A percentile compares a stretch with the other conserved stretches of the same genome.
These are phyloP conservation scores for Naematelia encephala DNA, from an alignment of 768 basidiomycete species.

Conservation along the genomic window DNA sequence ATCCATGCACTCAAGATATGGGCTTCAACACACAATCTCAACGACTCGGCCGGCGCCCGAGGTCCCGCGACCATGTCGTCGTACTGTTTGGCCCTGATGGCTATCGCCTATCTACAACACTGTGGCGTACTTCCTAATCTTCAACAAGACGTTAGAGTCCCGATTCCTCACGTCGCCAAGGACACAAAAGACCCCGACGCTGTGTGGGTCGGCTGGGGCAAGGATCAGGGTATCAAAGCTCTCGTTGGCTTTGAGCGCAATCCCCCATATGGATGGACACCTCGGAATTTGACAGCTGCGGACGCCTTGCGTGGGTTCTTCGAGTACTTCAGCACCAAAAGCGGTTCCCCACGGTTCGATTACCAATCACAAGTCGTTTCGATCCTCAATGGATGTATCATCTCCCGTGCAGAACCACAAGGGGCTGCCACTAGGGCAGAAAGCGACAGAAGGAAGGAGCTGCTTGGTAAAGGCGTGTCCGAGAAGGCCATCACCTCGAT, in stretches of 20 bases:
- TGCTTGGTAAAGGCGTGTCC: background rate
- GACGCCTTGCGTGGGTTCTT: constrained; percentile 47
- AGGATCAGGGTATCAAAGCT: constrained; percentile 33
- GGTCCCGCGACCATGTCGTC: constrained; percentile 45
- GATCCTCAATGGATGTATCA: constrained; percentile 30
- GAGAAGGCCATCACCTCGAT: constrained; percentile 1
- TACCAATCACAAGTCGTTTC: constrained; percentile 24
- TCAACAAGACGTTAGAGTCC: constrained; percentile 30
- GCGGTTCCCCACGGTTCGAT: constrained; percentile 12
- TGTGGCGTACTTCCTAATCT: constrained; percentile 44
- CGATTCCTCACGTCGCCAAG: constrained; percentile 11
- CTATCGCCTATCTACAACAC: constrained; percentile 47
- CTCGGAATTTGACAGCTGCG: constrained; percentile 20
- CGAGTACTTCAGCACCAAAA: constrained; percentile 22
- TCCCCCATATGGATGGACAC: constrained; percentile 22
- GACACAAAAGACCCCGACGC: constrained; percentile 25
- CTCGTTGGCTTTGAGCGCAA: constrained; percentile 25
- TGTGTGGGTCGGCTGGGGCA: constrained; percentile 43
- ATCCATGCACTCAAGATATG: constrained; percentile 47
- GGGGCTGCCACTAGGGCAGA: constrained; percentile 11
- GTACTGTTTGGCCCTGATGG: constrained; percentile 46
- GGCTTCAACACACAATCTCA: constrained; percentile 39
- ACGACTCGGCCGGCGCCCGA: constrained; percentile 41
- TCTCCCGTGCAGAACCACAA: constrained; percentile 12
- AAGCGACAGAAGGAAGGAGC: constrained; percentile 9